Percentiles rank a stretch among this genome's conserved stretches.
Conservation (phyloP, 108 stramenopile species). For the Pelagomonas calceolata region DNA sequence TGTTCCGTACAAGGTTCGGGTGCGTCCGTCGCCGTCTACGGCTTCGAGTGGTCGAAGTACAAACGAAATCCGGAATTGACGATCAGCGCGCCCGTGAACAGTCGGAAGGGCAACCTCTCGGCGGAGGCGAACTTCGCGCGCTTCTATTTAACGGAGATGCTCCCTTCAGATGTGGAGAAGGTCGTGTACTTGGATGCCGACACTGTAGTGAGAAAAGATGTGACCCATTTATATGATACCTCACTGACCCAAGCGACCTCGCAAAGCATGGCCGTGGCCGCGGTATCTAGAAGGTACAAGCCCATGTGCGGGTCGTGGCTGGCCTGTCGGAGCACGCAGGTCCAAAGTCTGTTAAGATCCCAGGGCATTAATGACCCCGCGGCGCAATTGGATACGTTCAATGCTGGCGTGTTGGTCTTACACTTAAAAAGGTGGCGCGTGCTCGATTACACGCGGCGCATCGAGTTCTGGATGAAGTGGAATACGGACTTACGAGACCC, state of each 20-base stretch:
- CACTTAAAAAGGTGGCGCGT: neutral
- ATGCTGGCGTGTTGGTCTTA: neutral
- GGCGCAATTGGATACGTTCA: neutral
- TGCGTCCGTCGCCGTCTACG: neutral
- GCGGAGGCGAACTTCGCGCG: neutral
- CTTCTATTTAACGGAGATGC: neutral
- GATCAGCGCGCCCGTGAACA: neutral
- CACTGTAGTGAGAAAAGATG: neutral
- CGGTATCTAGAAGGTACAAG: neutral
- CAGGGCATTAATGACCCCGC: neutral
- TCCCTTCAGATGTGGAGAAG: neutral
- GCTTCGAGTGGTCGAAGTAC: neutral
- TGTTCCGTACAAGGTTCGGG: neutral
- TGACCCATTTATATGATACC: neutral
- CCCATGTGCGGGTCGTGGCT: neutral
- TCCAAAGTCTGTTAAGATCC: neutral
- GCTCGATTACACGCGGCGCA: neutral
- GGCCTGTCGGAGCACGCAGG: neutral
- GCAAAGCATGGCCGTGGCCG: neutral
- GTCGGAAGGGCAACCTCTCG: neutral
- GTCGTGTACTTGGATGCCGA: neutral
- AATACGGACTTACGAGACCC: neutral
- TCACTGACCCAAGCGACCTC: neutral
- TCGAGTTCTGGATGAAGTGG: neutral
- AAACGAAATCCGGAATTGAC: neutral